Percentiles rank a stretch among this genome's conserved stretches.
Conservation (phyloP, 2,329 filamentous ascomycete genomes). For the Exophiala oligosperma region DNA sequence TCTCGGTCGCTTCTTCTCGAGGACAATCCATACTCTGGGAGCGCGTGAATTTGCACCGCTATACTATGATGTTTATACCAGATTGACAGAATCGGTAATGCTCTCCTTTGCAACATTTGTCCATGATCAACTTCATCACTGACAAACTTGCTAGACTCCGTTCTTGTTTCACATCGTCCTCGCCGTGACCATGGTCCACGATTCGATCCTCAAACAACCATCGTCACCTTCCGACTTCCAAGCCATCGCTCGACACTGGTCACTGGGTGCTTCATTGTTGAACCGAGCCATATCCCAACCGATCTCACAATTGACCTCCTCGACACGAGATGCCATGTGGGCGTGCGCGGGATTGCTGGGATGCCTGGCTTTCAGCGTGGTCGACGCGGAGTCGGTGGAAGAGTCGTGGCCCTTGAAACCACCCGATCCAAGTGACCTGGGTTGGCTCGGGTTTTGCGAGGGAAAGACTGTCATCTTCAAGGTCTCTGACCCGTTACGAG, state of each 20-base stretch:
- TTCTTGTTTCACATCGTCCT: slow-evolving; percentile 58
- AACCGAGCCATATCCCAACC: slow-evolving; percentile 39
- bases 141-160: slow-evolving; percentile 34
- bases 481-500: slow-evolving; percentile 50
- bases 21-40: not conserved
- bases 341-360: slow-evolving; percentile 35
- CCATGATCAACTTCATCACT: not conserved
- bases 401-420: slow-evolving; percentile 59
- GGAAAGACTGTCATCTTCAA: slow-evolving; percentile 58
- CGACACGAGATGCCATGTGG: slow-evolving; percentile 50
- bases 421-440: slow-evolving; percentile 51
- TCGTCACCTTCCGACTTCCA: not conserved
- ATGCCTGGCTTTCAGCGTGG: slow-evolving; percentile 42
- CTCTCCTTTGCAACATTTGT: not conserved
- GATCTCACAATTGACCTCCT: slow-evolving; percentile 27
- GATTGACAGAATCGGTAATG: not conserved
- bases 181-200: slow-evolving; percentile 55
- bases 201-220: slow-evolving; percentile 30
- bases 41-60: not conserved
- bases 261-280: slow-evolving; percentile 39
- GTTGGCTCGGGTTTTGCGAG: slow-evolving; percentile 60
- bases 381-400: slow-evolving; percentile 42
- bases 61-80: not conserved
- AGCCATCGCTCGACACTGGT: slow-evolving; percentile 13
- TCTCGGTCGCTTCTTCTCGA: not conserved